These are phyloP conservation scores for Pachysolen tannophilus DNA, from an alignment of 805 yeast species.

Conservation along the genomic window DNA sequence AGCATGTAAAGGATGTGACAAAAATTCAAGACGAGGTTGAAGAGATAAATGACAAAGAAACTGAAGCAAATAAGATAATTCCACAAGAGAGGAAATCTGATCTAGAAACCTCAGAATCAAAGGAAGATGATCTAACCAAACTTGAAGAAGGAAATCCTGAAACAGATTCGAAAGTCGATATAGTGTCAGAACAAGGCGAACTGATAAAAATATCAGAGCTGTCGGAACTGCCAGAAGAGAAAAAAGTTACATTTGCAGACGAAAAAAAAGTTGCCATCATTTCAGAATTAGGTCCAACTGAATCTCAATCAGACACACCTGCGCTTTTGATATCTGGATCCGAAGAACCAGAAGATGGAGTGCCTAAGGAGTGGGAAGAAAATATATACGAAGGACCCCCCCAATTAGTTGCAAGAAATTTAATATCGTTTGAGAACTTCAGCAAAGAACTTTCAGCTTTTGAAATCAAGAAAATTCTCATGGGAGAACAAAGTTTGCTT, in stretches of 20 bases:
- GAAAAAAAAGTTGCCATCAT: constrained; percentile 6
- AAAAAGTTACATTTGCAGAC: constrained; percentile 12
- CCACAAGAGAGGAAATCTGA: no score
- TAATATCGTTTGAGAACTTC: constrained; percentile 46
- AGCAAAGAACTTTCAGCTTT: constrained; percentile 21
- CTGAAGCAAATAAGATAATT: no score
- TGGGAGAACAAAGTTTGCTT: constrained; percentile 52
- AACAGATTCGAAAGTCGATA: constrained; percentile 10
- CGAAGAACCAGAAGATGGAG: no score
- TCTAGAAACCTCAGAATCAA: no score
- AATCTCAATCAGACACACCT: no score
- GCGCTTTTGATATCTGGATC: no score
- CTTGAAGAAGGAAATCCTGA: background rate
- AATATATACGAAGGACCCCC: constrained; percentile 64
- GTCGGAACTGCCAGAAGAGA: no score
- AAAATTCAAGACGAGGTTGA: background rate
- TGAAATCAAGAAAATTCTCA: constrained; percentile 32
- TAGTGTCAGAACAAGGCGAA: constrained; percentile 11
- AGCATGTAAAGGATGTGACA: background rate
- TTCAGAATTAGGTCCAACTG: background rate
- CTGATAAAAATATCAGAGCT: constrained; percentile 2
- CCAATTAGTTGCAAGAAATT: constrained; percentile 50
- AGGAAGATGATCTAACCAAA: background rate
- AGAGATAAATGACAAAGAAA: background rate
- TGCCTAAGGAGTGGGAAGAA: no score